phyloP scores from a whole-genome alignment of 2,329 filamentous ascomycete species.

The Elsinoe ampelina region DNA sequence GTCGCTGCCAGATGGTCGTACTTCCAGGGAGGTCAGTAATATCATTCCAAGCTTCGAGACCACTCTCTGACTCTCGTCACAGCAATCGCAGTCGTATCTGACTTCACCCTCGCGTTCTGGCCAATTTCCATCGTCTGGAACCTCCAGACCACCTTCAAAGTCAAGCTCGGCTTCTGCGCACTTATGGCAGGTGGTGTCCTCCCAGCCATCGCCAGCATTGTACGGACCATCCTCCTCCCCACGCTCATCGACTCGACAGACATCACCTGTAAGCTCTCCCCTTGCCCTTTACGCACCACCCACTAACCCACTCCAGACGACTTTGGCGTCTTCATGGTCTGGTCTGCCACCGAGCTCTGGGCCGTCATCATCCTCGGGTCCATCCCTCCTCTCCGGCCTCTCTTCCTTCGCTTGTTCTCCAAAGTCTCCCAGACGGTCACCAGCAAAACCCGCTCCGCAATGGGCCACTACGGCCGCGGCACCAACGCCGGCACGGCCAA shows the following conservation, averaged over 20 bases:
- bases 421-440: neutral
- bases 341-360: conserved; percentile 11
- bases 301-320: neutral
- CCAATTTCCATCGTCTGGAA: conserved; percentile 37
- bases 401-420: conserved; percentile 11
- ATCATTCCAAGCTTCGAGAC: neutral
- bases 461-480: neutral
- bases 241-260: neutral
- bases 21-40: conserved; percentile 5
- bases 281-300: neutral
- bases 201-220: conserved; percentile 3
- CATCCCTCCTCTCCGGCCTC: conserved; percentile 5
- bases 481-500: neutral
- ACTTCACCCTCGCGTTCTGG: conserved; percentile 33
- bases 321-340: conserved; percentile 11
- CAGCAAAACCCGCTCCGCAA: conserved; percentile 1
- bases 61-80: neutral
- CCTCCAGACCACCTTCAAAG: conserved; percentile 35
- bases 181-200: conserved; percentile 10
- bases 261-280: conserved; percentile 7
- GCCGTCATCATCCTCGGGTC: conserved; percentile 9
- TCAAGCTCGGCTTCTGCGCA: conserved; percentile 25
- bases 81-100: conserved; percentile 22
- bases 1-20: neutral
- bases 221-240: neutral